These are phyloP conservation scores for Ogataea pignaliae DNA, from an alignment of 805 yeast species.

Conservation along the genomic window DNA sequence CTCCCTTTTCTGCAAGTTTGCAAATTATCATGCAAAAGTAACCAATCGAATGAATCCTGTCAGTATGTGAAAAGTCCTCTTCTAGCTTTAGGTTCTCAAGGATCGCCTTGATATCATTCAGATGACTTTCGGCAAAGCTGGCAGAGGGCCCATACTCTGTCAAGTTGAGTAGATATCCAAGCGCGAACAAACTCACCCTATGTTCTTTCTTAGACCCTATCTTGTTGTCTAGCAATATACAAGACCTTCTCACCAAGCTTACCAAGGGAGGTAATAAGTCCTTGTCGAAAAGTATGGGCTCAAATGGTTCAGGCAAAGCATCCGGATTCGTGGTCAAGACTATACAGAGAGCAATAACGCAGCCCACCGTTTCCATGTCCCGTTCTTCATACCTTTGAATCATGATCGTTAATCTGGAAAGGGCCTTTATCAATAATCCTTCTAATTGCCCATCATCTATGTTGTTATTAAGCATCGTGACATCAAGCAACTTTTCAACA, in stretches of 20 bases:
- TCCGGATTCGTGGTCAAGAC: conserved; percentile 7
- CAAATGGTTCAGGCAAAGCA: neutral
- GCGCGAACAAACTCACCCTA: conserved; percentile 13
- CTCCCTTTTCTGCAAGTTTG: neutral
- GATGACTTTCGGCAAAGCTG: neutral
- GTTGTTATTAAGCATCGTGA: neutral
- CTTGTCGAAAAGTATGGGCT: conserved; percentile 1
- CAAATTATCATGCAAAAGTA: conserved; percentile 23
- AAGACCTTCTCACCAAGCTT: conserved; percentile 7
- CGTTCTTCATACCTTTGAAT: neutral
- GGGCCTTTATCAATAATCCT: neutral
- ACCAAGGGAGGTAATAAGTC: conserved; percentile 8
- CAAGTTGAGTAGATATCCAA: conserved; percentile 17
- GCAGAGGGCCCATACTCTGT: neutral
- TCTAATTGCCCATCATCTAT: neutral
- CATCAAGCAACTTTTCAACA: neutral
- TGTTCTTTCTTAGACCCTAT: conserved; percentile 4
- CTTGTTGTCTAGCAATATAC: conserved; percentile 3
- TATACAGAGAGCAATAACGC: conserved; percentile 10
- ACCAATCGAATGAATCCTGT: conserved; percentile 21
- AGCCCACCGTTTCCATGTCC: conserved; percentile 2
- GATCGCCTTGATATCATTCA: conserved; percentile 3
- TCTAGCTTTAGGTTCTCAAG: conserved; percentile 5
- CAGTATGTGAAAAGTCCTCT: conserved; percentile 1
- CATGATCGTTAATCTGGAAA: neutral